A percentile compares a stretch with the other conserved stretches of the same genome.
Evolutionary conservation across 768 basidiomycete species (phyloP).

Genomic region (Leccinellum albellum): DNA sequence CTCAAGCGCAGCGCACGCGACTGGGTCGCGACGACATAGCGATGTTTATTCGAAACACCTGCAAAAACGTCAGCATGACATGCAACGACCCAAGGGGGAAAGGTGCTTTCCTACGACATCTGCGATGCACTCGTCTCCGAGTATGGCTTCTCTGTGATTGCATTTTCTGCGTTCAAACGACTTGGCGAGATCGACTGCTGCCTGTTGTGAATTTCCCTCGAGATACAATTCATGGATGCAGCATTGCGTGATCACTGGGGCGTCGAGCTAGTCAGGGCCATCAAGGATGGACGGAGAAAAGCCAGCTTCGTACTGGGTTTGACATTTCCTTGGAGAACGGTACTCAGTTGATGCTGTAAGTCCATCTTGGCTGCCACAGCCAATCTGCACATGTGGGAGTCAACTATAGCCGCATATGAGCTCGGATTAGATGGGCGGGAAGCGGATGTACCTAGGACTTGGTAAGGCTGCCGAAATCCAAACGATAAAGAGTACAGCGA

Average conservation of each 20-base stretch:
- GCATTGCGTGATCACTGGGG: conserved; percentile 97
- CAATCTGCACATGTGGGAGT: conserved; percentile 76
- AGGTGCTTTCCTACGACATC: conserved; percentile 66
- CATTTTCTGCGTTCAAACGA: conserved; percentile 90
- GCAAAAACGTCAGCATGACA: conserved; percentile 6
- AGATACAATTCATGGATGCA: conserved; percentile 93
- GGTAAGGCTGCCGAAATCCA: conserved; percentile 91
- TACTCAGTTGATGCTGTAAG: conserved; percentile 66
- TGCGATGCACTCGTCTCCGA: conserved; percentile 76
- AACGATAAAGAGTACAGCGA: conserved; percentile 81
- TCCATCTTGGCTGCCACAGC: conserved; percentile 71
- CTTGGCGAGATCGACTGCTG: conserved; percentile 86
- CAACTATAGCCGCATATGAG: conserved; percentile 49
- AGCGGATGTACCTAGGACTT: conserved; percentile 67
- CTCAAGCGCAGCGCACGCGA: conserved; percentile 64
- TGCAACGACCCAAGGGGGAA: neutral
- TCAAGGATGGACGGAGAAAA: conserved; percentile 3
- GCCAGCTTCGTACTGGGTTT: conserved; percentile 75
- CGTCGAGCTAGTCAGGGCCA: conserved; percentile 41
- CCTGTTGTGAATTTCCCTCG: conserved; percentile 68
- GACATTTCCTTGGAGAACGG: conserved; percentile 79
- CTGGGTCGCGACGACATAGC: conserved; percentile 88
- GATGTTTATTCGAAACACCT: conserved; percentile 87
- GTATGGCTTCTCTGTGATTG: conserved; percentile 87
- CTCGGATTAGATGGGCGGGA: neutral